phyloP scores from a whole-genome alignment of 2,329 filamentous ascomycete species.

The Celoporthe dispersa region DNA sequence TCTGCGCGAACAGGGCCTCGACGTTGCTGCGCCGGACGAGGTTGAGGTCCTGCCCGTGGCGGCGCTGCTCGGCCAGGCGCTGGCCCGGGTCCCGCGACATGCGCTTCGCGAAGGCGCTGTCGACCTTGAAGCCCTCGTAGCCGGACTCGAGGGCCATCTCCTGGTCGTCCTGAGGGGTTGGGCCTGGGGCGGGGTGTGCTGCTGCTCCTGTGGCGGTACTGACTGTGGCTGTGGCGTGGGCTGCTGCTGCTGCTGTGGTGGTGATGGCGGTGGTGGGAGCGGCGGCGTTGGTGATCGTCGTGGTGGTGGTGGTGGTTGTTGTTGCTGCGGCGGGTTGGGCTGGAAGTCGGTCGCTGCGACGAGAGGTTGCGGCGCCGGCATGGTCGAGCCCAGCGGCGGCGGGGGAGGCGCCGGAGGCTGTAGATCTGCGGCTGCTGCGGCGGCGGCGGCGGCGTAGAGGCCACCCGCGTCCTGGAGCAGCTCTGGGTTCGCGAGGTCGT shows the following conservation, averaged over 20 bases:
- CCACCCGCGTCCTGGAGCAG: conserved; percentile 19
- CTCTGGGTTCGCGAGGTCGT: conserved; percentile 26
- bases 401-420: conserved; percentile 25
- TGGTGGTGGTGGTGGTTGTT: neutral
- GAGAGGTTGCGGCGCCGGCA: conserved; percentile 29
- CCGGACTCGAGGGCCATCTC: conserved; percentile 53
- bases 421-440: conserved; percentile 25
- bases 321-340: conserved; percentile 21
- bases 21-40: conserved; percentile 63
- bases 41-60: conserved; percentile 59
- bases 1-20: conserved; percentile 62
- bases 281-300: neutral
- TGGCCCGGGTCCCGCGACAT: conserved; percentile 54
- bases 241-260: neutral
- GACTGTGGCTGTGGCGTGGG: neutral
- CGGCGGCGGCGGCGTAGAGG: conserved; percentile 20
- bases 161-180: conserved; percentile 44
- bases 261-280: neutral
- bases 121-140: conserved; percentile 51
- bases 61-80: conserved; percentile 57
- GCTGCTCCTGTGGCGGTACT: neutral
- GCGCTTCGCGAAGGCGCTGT: conserved; percentile 60
- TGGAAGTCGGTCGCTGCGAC: conserved; percentile 31
- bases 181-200: neutral
- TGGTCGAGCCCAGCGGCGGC: conserved; percentile 24